Base-by-base conservation (phyloP, 163 green algal genomes). In the Picocystis sp. region DNA sequence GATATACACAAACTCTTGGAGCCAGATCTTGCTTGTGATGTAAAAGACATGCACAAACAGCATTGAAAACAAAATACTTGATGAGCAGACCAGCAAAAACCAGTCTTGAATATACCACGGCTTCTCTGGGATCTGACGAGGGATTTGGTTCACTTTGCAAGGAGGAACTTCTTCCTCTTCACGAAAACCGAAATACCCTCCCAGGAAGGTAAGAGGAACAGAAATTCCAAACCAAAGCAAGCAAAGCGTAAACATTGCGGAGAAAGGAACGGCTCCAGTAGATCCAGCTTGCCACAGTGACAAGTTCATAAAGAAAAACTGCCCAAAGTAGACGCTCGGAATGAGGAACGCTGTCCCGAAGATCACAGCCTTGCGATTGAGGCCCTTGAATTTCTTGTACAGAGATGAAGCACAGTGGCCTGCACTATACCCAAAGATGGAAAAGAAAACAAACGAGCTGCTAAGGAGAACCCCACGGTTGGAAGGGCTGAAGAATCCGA, bases 41-140 rank as follows among this genome's bases (percentile, higher is more conserved):
- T 95, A 95, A 75, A 92, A 96, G 22, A 94, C 78, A 76, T 97
- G 87, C 35, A 97, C 86, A 70, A 94, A 95, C 58, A 96, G 77
- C 47, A 87, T 93, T 57, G 87, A 84, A 62, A 96, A 96, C 11
- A 86, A 86, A 58, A 97, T 78, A 58, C 94, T 74, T 52, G 87
- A 87, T 51, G 86, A 74, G 15, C 71, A 77, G 48, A 92, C 59
- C 67, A 92, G 86, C 12, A 96, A 76, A 45, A 93, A 62, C 19
- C 55, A 63, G 13, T 85, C 77, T 85, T 72, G 33, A 71, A 77
- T 51, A 76, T 76, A 52, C 84, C 72, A 23, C 87, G 29, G 29
- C 29, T 38, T 83, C 1, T 81, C 66, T 0, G 87, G 87, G 15
- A 95, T 77, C 70, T 95, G 87, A 52, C 87, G 85, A 14, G 87